Evolutionary conservation across 768 basidiomycete species (phyloP), one percentile per base, ranked within the genome.

Genomic region (Russula virescens): DNA sequence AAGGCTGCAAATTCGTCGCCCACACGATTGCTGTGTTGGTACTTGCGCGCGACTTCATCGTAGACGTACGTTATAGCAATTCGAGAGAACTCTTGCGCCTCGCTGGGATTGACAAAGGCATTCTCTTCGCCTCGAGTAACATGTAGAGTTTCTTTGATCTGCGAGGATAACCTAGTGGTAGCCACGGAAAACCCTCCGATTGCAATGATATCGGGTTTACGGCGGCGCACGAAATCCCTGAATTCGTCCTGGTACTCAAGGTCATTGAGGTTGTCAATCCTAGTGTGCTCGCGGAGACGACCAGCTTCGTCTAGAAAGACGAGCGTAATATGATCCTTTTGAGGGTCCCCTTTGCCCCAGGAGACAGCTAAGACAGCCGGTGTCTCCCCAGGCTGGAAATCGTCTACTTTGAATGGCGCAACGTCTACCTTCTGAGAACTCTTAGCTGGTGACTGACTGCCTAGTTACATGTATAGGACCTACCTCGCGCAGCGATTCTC

Each of bases 261-360:
- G 69, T 93, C 91, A 62, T 81, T 78, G 31, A 99, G 81, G 68
- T 93, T 94, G 75, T 97, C 94, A 59, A 98, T 80, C 71, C 89
- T 91, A 48, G 86, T 83, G 65, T 93, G 88, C 68, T 97, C 92
- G n/a, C 93, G 88, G 70, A 95, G 79, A 52, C 91, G 88, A 19
- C 97, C 96, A 50, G 86, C 86, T 64, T 91, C 85, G 69, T 98
- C 95, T 50, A 98, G 71, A 76, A 86, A 91, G 61, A 95, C 88
- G 45, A 93, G 77, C 23, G 86, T 83, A 58, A 98, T 89, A 8
- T 88, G 86, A 73, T 99, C 96, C 69, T 89, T 90, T 69, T 88
- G 86, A 43, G 93, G 91, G 68, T 97, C 94, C 42, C 97, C 97
- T 75, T 91, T 88, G 42, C 97, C 97, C 87, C 93, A 94, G 8